Base-by-base conservation (phyloP, 768 basidiomycete genomes). In the Trametes cinnabarina region DNA sequence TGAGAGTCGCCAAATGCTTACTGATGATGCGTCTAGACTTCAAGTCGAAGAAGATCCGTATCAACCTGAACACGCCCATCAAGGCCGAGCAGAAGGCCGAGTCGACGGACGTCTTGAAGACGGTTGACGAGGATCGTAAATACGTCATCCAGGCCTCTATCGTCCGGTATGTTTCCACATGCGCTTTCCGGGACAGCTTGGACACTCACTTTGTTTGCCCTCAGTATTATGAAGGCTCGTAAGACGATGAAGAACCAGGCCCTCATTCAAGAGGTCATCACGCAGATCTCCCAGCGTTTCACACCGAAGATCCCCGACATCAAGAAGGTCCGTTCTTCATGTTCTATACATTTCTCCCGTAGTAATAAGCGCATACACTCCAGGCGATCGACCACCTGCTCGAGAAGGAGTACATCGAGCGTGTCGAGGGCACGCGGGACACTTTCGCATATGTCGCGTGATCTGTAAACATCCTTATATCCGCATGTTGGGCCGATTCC, bases 381-480 rank as follows among this genome's bases (percentile, higher is more conserved):
- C 58, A 91, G 89, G 91, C 92, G 3, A 96, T 98, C 58, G 94
- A 96, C 69, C 86, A 86, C 14, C 77, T 98, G 19, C 77, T 98
- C 47, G 96, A 98, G 77, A 96, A 96, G 76, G 96, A 99, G 71
- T 99, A 98, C 72, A 90, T 99, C 65, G 95, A 98, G 69, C 87
- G 96, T 28, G 88, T 93, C 14, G 92, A 94, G 20, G 91, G 88
- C 11, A 86, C 88, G n/a, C 87, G 89, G 68, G 94, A 96, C 73
- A 90, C 90, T 34, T 93, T 92, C 71, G 84, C 85, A 47, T 90
- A 90, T 69, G 82, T 88, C 63, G 87, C 87, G 58, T 88, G 74
- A 78, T 61, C 12, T 10, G 9, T 15, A 20, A 22, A n/a, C 17
- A 9, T 44, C 17, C 32, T 23, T 22, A 30, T 22, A 26, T 35